Conservation (phyloP, 352 stramenopile genomes). For the Phytophthora idaei region DNA sequence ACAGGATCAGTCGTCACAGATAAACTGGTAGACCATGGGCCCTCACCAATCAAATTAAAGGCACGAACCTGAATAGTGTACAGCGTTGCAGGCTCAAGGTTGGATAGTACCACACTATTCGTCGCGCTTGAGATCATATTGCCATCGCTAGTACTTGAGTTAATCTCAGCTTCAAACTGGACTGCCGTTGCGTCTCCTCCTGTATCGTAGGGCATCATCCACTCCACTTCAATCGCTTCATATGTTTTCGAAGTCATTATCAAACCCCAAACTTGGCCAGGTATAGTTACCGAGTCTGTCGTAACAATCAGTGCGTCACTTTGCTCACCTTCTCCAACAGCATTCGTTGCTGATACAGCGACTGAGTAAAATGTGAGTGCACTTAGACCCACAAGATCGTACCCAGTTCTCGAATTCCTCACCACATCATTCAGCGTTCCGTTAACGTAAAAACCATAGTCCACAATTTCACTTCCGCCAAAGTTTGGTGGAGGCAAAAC, state of each 20-base stretch:
- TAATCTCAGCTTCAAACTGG: constrained; percentile 36
- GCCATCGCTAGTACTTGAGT: background rate
- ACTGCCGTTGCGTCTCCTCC: constrained; percentile 37
- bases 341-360: constrained; percentile 38
- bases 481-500: constrained; percentile 41
- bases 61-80: constrained; percentile 46
- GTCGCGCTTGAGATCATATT: background rate
- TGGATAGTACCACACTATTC: constrained; percentile 14
- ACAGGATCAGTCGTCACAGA: constrained; percentile 50
- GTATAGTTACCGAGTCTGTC: constrained; percentile 30
- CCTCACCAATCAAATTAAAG: constrained; percentile 22
- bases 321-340: constrained; percentile 26
- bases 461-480: constrained; percentile 39
- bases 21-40: constrained; percentile 40
- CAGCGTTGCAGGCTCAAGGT: constrained; percentile 28
- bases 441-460: constrained; percentile 43
- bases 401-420: constrained; percentile 18
- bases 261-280: constrained; percentile 29
- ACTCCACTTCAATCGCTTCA: constrained; percentile 36
- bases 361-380: constrained; percentile 39
- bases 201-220: constrained; percentile 43
- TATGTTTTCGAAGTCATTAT: constrained; percentile 22
- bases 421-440: constrained; percentile 1
- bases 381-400: constrained; percentile 43
- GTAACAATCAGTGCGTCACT: constrained; percentile 35